phyloP scores from a whole-genome alignment of 306 rosid species.

The Erythrophleum fordii region DNA sequence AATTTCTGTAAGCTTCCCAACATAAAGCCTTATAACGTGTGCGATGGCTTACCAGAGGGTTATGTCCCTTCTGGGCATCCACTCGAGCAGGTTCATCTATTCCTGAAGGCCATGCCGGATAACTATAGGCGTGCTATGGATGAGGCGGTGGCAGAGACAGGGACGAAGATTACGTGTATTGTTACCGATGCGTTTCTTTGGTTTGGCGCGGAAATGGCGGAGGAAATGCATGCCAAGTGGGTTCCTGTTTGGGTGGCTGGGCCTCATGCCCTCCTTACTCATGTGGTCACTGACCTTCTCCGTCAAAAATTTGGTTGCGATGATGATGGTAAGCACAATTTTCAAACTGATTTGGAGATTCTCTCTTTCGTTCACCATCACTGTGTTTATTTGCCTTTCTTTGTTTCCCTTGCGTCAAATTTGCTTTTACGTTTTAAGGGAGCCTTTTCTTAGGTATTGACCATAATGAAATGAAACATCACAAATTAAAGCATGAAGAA shows the following conservation, averaged over 20 bases:
- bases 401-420: no score
- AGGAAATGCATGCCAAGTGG: conserved; percentile 61
- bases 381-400: no score
- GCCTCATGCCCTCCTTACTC: conserved; percentile 58
- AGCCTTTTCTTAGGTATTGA: no score
- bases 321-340: background rate
- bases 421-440: no score
- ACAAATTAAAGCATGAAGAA: no score
- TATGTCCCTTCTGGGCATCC: conserved; percentile 40
- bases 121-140: conserved; percentile 45
- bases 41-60: conserved; percentile 65
- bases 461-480: no score
- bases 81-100: conserved; percentile 31
- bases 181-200: conserved; percentile 69
- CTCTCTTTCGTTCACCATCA: background rate
- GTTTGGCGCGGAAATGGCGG: conserved; percentile 67
- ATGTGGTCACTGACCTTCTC: conserved; percentile 46
- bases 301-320: conserved; percentile 33
- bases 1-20: conserved; percentile 34
- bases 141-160: conserved; percentile 40
- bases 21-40: conserved; percentile 46
- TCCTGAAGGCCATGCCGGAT: conserved; percentile 48
- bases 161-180: conserved; percentile 56
- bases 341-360: background rate
- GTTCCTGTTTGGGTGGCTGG: conserved; percentile 83